Evolutionary conservation across 352 stramenopile species (phyloP).

Genomic region (Saprolegnia diclina): DNA sequence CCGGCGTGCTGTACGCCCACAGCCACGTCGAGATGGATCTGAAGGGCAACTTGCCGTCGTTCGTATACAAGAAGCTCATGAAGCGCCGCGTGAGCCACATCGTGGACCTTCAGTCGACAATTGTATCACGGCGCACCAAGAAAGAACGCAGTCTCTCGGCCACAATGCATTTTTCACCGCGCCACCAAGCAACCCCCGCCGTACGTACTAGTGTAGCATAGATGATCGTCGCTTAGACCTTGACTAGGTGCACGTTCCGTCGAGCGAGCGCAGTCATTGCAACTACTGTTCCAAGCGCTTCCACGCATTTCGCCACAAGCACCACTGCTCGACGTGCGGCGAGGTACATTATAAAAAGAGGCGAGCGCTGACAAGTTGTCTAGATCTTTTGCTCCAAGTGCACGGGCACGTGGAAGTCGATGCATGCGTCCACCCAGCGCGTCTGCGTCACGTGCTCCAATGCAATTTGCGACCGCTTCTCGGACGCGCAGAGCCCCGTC

Average conservation of each 20-base stretch:
- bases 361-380: background rate
- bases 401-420: background rate
- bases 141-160: too few relatives aligned
- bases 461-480: background rate
- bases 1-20: background rate
- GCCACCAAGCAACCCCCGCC: too few relatives aligned
- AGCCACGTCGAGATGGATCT: conserved; percentile 12
- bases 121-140: background rate
- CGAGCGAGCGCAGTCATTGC: background rate
- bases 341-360: background rate
- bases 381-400: conserved; percentile 10
- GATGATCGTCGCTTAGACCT: too few relatives aligned
- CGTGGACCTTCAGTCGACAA: background rate
- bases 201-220: too few relatives aligned
- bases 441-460: conserved; percentile 10
- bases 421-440: background rate
- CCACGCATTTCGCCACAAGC: conserved; percentile 11
- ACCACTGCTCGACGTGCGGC: conserved; percentile 9
- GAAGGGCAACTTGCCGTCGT: background rate
- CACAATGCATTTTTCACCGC: too few relatives aligned
- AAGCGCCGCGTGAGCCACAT: background rate
- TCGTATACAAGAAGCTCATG: background rate
- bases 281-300: conserved; percentile 3
- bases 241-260: background rate
- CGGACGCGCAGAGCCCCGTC: background rate